A percentile compares a stretch with the other conserved stretches of the same genome.
Conservation (phyloP, 2,329 filamentous ascomycete species). For the Cladosporium sp. region DNA sequence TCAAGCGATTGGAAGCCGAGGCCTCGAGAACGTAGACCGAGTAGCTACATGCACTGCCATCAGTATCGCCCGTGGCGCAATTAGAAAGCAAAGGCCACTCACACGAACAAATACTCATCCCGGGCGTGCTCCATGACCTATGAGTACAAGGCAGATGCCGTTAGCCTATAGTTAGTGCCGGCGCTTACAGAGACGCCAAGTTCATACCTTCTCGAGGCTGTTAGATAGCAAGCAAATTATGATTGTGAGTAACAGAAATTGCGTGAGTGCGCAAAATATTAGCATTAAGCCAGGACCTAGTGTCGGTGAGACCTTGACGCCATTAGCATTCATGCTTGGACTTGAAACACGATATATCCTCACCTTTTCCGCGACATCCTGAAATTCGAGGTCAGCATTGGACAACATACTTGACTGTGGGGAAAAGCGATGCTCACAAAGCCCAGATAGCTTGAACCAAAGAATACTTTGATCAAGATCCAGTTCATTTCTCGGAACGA, state of each 20-base stretch:
- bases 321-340: constrained; percentile 12
- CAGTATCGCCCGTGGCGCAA: constrained; percentile 15
- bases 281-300: constrained; percentile 55
- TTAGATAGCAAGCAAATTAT: constrained; percentile 75
- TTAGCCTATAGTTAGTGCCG: constrained; percentile 29
- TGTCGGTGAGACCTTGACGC: constrained; percentile 40
- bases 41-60: constrained; percentile 37
- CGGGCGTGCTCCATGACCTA: constrained; percentile 59
- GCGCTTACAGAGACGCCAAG: constrained; percentile 25
- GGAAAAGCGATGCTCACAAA: constrained; percentile 61
- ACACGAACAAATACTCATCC: constrained; percentile 78
- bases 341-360: constrained; percentile 17
- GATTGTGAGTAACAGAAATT: constrained; percentile 74
- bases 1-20: constrained; percentile 45
- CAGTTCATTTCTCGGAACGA: constrained; percentile 66
- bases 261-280: constrained; percentile 72
- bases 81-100: constrained; percentile 30
- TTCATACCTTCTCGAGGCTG: constrained; percentile 57
- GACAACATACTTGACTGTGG: no score
- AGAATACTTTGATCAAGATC: constrained; percentile 76
- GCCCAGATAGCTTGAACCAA: constrained; percentile 70
- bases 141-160: constrained; percentile 14
- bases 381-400: no score
- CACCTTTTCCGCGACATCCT: constrained; percentile 47
- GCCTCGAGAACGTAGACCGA: constrained; percentile 53